Conservation (phyloP, 1,284 basidiomycete genomes). For the Rhodotorula sp. region DNA sequence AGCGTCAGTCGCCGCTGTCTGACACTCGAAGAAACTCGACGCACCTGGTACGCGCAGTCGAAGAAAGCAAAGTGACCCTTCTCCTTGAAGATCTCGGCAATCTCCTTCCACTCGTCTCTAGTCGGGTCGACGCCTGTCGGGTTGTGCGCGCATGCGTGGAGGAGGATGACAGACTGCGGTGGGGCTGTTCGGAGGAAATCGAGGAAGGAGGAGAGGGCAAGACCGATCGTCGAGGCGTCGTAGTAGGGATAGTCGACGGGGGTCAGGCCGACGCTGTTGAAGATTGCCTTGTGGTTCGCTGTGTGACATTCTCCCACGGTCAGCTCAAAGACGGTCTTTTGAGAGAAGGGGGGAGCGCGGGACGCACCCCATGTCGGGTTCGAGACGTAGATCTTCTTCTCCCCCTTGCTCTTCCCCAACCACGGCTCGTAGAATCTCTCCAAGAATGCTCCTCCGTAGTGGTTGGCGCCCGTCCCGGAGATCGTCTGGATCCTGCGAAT, state of each 20-base stretch:
- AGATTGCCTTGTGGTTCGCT: slow-evolving; percentile 90
- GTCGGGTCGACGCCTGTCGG: slow-evolving; percentile 96
- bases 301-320: neutral
- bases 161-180: slow-evolving; percentile 74
- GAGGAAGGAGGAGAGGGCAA: slow-evolving; percentile 77
- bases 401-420: slow-evolving; percentile 53
- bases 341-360: neutral
- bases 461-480: slow-evolving; percentile 93
- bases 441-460: slow-evolving; percentile 85
- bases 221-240: slow-evolving; percentile 80
- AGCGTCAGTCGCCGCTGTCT: neutral
- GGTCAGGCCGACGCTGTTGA: slow-evolving; percentile 76
- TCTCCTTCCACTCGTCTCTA: slow-evolving; percentile 77
- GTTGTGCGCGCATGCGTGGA: slow-evolving; percentile 87
- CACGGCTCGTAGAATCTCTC: slow-evolving; percentile 74
- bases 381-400: slow-evolving; percentile 72
- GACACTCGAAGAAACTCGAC: slow-evolving; percentile 47
- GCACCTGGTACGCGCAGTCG: slow-evolving; percentile 94
- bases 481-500: slow-evolving; percentile 77
- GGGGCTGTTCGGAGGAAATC: slow-evolving; percentile 65
- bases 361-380: slow-evolving; percentile 88
- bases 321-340: neutral
- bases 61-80: slow-evolving; percentile 88
- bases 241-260: slow-evolving; percentile 85
- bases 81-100: slow-evolving; percentile 70